Evolutionary conservation across 495 filamentous ascomycete species (phyloP).

Genomic region (Neurospora africana): DNA sequence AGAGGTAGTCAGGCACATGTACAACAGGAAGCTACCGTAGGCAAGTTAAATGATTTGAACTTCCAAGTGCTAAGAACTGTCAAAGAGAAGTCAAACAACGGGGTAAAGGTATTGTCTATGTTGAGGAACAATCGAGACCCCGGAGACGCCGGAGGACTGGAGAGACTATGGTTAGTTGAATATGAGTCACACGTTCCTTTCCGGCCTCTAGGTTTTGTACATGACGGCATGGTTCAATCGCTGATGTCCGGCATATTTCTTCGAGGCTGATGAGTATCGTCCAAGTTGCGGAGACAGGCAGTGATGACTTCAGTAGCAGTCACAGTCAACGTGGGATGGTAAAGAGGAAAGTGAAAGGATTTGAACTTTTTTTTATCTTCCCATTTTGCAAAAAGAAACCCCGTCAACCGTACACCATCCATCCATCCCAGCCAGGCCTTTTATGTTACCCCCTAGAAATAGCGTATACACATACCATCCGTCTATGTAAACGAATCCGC

Average conservation of each 20-base stretch:
- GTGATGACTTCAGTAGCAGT: neutral
- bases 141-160: neutral
- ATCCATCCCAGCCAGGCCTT: neutral
- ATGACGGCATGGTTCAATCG: neutral
- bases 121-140: neutral
- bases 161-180: neutral
- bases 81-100: neutral
- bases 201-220: neutral
- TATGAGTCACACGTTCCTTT: neutral
- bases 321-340: neutral
- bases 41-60: too few relatives aligned
- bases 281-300: neutral
- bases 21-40: too few relatives aligned
- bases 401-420: neutral
- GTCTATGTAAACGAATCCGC: neutral
- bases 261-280: neutral
- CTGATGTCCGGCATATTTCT: neutral
- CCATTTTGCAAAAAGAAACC: neutral
- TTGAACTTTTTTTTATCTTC: neutral
- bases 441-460: neutral
- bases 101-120: neutral
- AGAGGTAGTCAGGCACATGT: too few relatives aligned
- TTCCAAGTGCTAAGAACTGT: too few relatives aligned
- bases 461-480: neutral
- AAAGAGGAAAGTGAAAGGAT: neutral